Base-by-base conservation (phyloP, 169 alveolate species). In the Plasmodium adleri region DNA sequence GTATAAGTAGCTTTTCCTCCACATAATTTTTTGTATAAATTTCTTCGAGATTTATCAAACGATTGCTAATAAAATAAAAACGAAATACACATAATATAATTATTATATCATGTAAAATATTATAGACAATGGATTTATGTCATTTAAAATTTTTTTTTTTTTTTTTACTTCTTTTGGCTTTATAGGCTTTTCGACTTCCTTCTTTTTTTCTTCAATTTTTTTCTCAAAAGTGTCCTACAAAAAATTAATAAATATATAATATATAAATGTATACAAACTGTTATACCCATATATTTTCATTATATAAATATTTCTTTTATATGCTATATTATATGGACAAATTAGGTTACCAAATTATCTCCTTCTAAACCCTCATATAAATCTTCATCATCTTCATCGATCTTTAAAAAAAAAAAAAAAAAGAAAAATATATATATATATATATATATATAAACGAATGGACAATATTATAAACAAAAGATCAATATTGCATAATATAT, bases 321-420 rank as follows among this genome's bases (percentile, higher is more conserved):
- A 20, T 26, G 24, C 70, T 60, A 9, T 26, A 72, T 32, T 32
- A 32, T 32, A 4, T 32, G 45, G 45, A 32, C 45, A 32, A 32
- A 32, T n/a, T 20, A 7, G 20, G 58, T 15, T 80, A 80, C 90
- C 90, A 80, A 26, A 56, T 80, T 66, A 58, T 80, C 83, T 28
- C 60, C 90, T 67, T 80, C 90, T 80, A 80, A 68, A 47, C 90
- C 90, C 50, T 80, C 90, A 62, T 80, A 80, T 80, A 80, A 80
- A 80, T 80, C 90, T 28, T 67, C 90, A 15, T 76, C 88, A 80
- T 80, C 90, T 13, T 80, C 90, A 49, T 80, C 90, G 17, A 80
- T 47, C 90, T 80, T 67, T n/a, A 80, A 80, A 71, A 49, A 50
- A 54, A 75, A 75, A 45, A 75, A 43, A 22, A 17, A 60, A 75